These are phyloP conservation scores for Rossbeevera mucosa DNA, from an alignment of 768 basidiomycete genomes.

Conservation along the genomic window DNA sequence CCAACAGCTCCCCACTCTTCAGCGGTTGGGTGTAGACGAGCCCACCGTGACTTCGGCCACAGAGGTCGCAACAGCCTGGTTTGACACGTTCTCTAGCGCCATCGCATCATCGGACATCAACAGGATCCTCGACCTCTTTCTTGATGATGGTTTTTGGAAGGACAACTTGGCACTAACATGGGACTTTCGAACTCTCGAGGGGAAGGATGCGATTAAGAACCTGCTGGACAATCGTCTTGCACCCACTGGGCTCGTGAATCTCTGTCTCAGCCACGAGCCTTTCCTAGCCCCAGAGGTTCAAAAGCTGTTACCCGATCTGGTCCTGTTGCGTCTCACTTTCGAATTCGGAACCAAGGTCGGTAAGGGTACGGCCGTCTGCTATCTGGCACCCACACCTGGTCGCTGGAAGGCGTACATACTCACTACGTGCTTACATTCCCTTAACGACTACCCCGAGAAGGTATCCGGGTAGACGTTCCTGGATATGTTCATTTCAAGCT, in stretches of 20 bases:
- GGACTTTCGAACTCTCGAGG: constrained; percentile 50
- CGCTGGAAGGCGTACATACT: constrained; percentile 59
- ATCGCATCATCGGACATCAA: constrained; percentile 2
- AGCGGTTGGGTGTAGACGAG: constrained; percentile 21
- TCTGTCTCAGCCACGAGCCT: constrained; percentile 18
- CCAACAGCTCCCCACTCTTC: constrained; percentile 30
- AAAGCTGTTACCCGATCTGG: constrained; percentile 48
- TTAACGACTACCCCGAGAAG: constrained; percentile 54
- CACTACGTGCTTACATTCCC: constrained; percentile 56
- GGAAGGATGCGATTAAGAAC: constrained; percentile 32
- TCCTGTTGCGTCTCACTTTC: constrained; percentile 54
- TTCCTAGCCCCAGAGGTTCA: constrained; percentile 32
- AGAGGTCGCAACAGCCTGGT: constrained; percentile 24
- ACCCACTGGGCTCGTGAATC: constrained; percentile 16
- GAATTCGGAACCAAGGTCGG: constrained; percentile 50
- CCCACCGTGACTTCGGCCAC: constrained; percentile 17
- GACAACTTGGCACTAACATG: constrained; percentile 52
- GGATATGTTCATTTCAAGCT: background rate
- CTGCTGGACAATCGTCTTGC: constrained; percentile 39
- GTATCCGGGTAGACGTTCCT: constrained; percentile 14
- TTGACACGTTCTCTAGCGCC: constrained; percentile 21
- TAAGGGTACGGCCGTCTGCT: constrained; percentile 46
- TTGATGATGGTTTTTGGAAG: constrained; percentile 38
- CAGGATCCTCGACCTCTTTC: too few relatives aligned
- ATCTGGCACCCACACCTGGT: constrained; percentile 44